These are phyloP conservation scores for Gonium pectorale DNA, from an alignment of 139 green algal species.

Conservation along the genomic window DNA sequence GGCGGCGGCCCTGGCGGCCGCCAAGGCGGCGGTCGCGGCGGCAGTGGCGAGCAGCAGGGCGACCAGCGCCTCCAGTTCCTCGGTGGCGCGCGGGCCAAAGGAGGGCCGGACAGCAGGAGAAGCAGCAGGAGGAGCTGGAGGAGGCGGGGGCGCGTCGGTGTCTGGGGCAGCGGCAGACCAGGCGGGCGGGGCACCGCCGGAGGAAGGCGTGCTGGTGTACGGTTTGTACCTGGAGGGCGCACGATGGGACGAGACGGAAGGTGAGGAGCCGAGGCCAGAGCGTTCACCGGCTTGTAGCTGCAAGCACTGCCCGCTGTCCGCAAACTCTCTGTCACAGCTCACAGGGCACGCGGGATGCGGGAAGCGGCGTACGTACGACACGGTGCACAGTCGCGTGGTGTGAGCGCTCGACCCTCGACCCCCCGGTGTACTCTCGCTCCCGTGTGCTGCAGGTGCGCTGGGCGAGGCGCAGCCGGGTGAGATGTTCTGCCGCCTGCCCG, in stretches of 20 bases:
- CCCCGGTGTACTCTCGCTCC: no score
- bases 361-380: no score
- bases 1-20: conserved; percentile 2
- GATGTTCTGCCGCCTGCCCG: conserved; percentile 56
- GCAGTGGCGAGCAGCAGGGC: background rate
- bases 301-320: no score
- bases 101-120: background rate
- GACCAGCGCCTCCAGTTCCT: background rate
- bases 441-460: conserved; percentile 19
- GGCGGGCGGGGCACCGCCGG: conserved; percentile 26
- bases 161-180: no score
- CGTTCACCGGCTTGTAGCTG: no score
- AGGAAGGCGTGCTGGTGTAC: conserved; percentile 80
- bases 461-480: conserved; percentile 29
- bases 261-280: conserved; percentile 3
- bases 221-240: conserved; percentile 85
- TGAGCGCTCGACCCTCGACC: no score
- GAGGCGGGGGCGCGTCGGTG: background rate
- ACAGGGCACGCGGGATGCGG: no score
- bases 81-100: background rate
- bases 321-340: no score
- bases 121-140: background rate
- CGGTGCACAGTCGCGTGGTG: no score
- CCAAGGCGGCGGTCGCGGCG: background rate
- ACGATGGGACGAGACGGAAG: conserved; percentile 60